Evolutionary conservation across 768 basidiomycete genomes (phyloP), one percentile per base, ranked within the genome.

Genomic region (Strobilomyces dryophilus): DNA sequence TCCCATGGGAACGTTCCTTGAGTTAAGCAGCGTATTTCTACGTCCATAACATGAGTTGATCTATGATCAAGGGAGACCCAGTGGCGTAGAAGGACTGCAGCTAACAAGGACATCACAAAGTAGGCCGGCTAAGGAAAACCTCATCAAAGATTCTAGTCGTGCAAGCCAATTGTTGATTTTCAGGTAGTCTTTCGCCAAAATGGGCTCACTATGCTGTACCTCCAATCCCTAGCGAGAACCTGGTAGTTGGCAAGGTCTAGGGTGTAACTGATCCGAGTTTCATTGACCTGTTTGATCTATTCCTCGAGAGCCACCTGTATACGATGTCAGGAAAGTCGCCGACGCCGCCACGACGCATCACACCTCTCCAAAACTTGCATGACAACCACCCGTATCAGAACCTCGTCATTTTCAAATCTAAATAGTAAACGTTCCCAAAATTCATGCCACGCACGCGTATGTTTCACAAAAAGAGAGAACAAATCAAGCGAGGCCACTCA

Each of bases 141-240:
- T 82, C 95, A 98, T 98, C 79, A 92, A 89, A 2, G 84, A 78
- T 70, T 99, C 97, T 48, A 98, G 79, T 60, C 84, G 86, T 39
- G 88, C 87, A 41, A 99, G 79, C 97, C 97, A 99, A 64, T 99
- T 97, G 66, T 99, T 99, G 76, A 99, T 98, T 74, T 94, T 95
- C 5, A 94, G 91, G 68, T 82, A 95, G 59, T 98, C 92, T 67
- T 95, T 93, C 59, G 98, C 76, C 11, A 87, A 66, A 60, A 99
- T 89, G 1, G 92, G 87, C 29, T 83, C 79, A 41, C 82, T 79
- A 73, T 98, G 98, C 8, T 68, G 72, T 14, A 99, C 89, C 66
- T 94, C 88, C 70, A 98, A 97, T 39, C 95, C 97, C 67, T 99
- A 97, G 53, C 92, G 79, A 1, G 97, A 98, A 12, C 98, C 76